Percentiles rank a stretch among this genome's conserved stretches.
phyloP scores from a whole-genome alignment of 257 asterid genomes.

The Solanum peruvianum region DNA sequence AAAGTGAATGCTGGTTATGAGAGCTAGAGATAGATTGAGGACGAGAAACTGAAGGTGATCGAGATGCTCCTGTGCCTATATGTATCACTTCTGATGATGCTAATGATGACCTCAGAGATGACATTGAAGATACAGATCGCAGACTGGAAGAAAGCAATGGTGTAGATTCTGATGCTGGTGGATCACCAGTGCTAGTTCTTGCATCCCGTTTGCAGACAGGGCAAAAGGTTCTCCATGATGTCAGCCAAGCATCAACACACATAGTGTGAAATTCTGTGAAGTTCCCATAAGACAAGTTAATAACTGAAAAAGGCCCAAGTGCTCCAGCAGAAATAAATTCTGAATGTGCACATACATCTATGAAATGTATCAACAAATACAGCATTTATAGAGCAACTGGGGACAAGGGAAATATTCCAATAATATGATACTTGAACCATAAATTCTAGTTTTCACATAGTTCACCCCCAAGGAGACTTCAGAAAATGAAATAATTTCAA shows the following conservation, averaged over 20 bases:
- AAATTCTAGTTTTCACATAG: neutral
- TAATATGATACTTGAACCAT: neutral
- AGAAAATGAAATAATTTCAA: neutral
- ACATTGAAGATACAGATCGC: constrained; percentile 13
- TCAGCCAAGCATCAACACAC: constrained; percentile 77
- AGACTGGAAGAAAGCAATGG: constrained; percentile 50
- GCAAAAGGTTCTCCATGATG: constrained; percentile 88
- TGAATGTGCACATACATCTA: neutral
- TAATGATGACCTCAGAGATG: constrained; percentile 45
- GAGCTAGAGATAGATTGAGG: constrained; percentile 27
- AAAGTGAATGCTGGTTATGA: constrained; percentile 20
- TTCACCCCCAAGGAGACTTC: neutral
- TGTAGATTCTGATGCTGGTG: constrained; percentile 71
- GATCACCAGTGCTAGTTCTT: constrained; percentile 44
- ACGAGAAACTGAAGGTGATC: constrained; percentile 21
- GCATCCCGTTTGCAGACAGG: constrained; percentile 91
- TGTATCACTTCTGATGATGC: constrained; percentile 41
- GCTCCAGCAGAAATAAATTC: neutral
- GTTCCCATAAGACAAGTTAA: neutral
- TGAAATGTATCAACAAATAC: neutral
- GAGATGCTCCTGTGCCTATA: constrained; percentile 24
- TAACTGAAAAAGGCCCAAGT: neutral
- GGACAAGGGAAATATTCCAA: neutral
- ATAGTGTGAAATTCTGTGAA: constrained; percentile 58
- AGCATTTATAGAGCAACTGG: neutral